Conservation (phyloP, 805 yeast species). For the Wickerhamiella slavikovae region DNA sequence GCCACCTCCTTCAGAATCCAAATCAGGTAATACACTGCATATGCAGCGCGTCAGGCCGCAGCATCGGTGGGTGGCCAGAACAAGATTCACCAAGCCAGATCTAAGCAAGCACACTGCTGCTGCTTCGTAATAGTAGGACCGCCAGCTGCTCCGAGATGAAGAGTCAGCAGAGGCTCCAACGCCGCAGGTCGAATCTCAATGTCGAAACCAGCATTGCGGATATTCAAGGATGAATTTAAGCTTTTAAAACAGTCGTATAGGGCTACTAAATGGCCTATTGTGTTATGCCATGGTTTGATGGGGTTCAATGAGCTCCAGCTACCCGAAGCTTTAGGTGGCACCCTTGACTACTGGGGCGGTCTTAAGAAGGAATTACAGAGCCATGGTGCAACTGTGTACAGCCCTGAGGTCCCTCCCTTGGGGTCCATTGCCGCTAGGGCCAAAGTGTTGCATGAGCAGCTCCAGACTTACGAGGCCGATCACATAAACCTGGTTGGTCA, state of each 20-base stretch:
- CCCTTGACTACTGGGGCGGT: slow-evolving; percentile 68
- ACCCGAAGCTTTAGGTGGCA: slow-evolving; percentile 17
- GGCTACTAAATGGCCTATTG: slow-evolving; percentile 31
- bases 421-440: slow-evolving; percentile 61
- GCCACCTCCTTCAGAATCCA: too few species aligned
- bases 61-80: too few species aligned
- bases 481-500: slow-evolving; percentile 60
- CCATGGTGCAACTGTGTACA: slow-evolving; percentile 47
- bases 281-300: slow-evolving; percentile 69
- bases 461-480: slow-evolving; percentile 1
- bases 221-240: slow-evolving; percentile 11
- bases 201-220: too few species aligned
- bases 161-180: too few species aligned
- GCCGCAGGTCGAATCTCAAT: too few species aligned
- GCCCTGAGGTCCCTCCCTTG: slow-evolving; percentile 67
- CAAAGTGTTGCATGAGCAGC: slow-evolving; percentile 17
- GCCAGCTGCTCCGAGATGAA: too few species aligned
- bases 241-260: slow-evolving; percentile 5
- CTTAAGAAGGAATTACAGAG: slow-evolving; percentile 37
- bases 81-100: too few species aligned
- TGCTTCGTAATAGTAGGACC: too few species aligned
- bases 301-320: slow-evolving; percentile 48
- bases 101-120: too few species aligned
- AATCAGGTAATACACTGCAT: too few species aligned
- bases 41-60: too few species aligned